A percentile compares a stretch with the other conserved stretches of the same genome.
Conservation (phyloP, 73 alveolate species). For the Paraurostyla sp. region DNA sequence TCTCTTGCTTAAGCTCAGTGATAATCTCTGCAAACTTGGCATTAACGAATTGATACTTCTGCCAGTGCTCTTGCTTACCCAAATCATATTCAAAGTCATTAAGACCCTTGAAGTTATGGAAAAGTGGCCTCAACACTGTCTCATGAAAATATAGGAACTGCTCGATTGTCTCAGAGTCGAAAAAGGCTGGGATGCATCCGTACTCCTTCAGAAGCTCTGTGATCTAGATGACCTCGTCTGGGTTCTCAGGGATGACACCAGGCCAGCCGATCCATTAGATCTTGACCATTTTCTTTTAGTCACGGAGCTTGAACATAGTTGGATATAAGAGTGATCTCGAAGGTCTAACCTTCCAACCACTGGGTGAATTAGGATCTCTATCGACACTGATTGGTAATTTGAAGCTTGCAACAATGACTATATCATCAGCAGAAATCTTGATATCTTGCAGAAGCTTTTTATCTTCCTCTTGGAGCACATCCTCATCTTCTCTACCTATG, state of each 20-base stretch:
- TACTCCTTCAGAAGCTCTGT: slow-evolving; percentile 54
- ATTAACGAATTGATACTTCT: slow-evolving; percentile 46
- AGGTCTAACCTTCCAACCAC: slow-evolving; percentile 10
- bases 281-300: slow-evolving; percentile 52
- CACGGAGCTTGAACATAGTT: slow-evolving; percentile 46
- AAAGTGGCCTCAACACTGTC: slow-evolving; percentile 64
- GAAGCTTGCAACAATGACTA: slow-evolving; percentile 46
- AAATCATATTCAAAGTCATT: slow-evolving; percentile 60
- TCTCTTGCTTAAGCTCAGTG: slow-evolving; percentile 53
- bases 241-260: slow-evolving; percentile 41
- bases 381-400: slow-evolving; percentile 46
- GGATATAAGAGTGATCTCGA: slow-evolving; percentile 57
- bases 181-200: slow-evolving; percentile 68
- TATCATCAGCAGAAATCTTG: slow-evolving; percentile 42
- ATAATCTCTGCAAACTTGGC: slow-evolving; percentile 30
- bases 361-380: slow-evolving; percentile 1
- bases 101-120: slow-evolving; percentile 76
- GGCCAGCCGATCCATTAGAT: slow-evolving; percentile 75
- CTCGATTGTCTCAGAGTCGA: slow-evolving; percentile 32
- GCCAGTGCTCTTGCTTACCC: slow-evolving; percentile 54
- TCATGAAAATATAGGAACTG: slow-evolving; percentile 40
- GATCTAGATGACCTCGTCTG: slow-evolving; percentile 53
- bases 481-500: slow-evolving; percentile 42
- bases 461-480: slow-evolving; percentile 34
- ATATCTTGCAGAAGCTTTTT: slow-evolving; percentile 32